Percentiles rank a stretch among this genome's conserved stretches.
phyloP scores from a whole-genome alignment of 1,139 yeast species.

The Magnusiomyces magnusii region DNA sequence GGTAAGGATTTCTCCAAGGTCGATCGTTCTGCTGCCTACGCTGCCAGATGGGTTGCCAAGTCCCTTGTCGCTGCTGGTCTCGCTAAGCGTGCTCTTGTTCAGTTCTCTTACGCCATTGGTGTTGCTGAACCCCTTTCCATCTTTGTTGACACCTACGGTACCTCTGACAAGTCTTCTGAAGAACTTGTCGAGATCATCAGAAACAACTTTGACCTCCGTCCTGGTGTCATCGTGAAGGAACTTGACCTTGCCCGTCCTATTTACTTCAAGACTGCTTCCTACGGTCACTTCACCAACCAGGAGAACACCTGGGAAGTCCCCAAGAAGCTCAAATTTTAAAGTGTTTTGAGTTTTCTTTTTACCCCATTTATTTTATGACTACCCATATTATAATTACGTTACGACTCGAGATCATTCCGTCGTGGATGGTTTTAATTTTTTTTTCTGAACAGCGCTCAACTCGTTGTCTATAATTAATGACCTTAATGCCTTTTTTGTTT shows the following conservation, averaged over 20 bases:
- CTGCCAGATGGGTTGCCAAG: slow-evolving; percentile 99
- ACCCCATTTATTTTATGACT: background rate
- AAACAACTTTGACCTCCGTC: slow-evolving; percentile 97
- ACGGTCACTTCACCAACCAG: slow-evolving; percentile 99
- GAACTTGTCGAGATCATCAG: slow-evolving; percentile 86
- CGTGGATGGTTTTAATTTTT: slow-evolving; percentile 3
- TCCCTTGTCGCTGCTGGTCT: slow-evolving; percentile 91
- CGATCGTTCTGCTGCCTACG: slow-evolving; percentile 99
- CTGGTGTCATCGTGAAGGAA: slow-evolving; percentile 97
- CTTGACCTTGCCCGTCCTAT: slow-evolving; percentile 98
- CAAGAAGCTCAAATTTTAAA: slow-evolving; percentile 74
- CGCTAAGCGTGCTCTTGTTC: slow-evolving; percentile 96
- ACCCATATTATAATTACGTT: background rate
- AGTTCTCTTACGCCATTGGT: slow-evolving; percentile 99
- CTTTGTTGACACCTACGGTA: slow-evolving; percentile 97
- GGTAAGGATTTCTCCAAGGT: slow-evolving; percentile 99
- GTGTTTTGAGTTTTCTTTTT: slow-evolving; percentile 10
- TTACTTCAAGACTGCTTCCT: slow-evolving; percentile 97
- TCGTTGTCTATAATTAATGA: slow-evolving; percentile 20
- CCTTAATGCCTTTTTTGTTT: slow-evolving; percentile 6
- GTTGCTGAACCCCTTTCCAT: slow-evolving; percentile 99
- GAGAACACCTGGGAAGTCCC: slow-evolving; percentile 98
- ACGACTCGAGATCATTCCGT: background rate
- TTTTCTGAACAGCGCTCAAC: slow-evolving; percentile 25
- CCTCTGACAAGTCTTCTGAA: slow-evolving; percentile 80